phyloP scores from a whole-genome alignment of 116 monocot genomes.

The Iris pallida region DNA sequence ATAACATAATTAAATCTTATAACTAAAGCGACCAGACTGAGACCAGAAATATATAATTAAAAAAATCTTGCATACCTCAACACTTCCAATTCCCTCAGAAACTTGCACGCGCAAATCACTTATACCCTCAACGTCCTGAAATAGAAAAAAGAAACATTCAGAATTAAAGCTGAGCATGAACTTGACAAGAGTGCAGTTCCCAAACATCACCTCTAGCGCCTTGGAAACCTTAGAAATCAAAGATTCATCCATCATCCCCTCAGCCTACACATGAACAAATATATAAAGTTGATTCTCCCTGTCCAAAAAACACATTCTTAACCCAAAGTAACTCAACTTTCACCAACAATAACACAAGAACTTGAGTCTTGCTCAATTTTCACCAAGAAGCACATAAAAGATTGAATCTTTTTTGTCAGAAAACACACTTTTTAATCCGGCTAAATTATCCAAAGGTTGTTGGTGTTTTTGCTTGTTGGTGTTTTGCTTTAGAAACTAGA shows the following conservation, averaged over 20 bases:
- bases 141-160: conserved; percentile 5
- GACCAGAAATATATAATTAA: neutral
- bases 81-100: conserved; percentile 70
- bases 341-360: too few relatives aligned
- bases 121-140: conserved; percentile 52
- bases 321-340: too few relatives aligned
- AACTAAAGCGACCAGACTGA: too few relatives aligned
- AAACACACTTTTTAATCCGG: too few relatives aligned
- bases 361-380: too few relatives aligned
- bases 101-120: conserved; percentile 60
- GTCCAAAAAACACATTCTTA: too few relatives aligned
- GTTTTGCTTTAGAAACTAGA: too few relatives aligned
- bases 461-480: too few relatives aligned
- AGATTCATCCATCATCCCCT: conserved; percentile 71
- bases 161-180: conserved; percentile 5
- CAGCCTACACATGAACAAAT: conserved; percentile 45
- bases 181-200: neutral
- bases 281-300: neutral
- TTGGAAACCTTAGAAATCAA: conserved; percentile 36
- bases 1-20: too few relatives aligned
- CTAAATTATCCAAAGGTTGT: too few relatives aligned
- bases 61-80: conserved; percentile 43
- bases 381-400: too few relatives aligned
- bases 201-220: conserved; percentile 47
- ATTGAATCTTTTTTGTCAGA: too few relatives aligned